These are phyloP conservation scores for Mortierella sp. DNA, from an alignment of 371 early-diverging fungal genomes.

Conservation along the genomic window DNA sequence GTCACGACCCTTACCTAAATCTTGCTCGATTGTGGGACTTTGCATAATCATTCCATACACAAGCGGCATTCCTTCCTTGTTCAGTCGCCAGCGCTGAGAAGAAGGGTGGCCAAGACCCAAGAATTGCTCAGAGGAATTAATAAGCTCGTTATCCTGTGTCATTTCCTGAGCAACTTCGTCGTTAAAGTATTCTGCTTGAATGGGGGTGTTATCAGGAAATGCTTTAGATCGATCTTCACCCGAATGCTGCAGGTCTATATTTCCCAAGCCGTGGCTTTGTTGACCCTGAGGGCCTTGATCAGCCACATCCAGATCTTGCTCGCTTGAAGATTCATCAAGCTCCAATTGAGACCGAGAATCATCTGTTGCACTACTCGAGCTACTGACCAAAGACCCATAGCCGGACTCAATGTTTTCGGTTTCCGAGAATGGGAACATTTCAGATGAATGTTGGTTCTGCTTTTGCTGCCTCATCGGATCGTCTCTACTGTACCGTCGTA, in stretches of 20 bases:
- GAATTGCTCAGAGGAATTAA: no score
- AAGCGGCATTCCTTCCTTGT: slow-evolving; percentile 12
- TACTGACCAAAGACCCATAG: neutral
- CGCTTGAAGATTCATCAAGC: neutral
- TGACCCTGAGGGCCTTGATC: neutral
- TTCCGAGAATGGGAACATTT: neutral
- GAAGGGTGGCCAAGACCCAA: neutral
- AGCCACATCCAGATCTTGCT: neutral
- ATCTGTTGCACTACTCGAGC: neutral
- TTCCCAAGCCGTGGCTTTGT: no score
- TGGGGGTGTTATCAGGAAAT: no score
- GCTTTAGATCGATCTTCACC: no score
- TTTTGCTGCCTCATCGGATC: slow-evolving; percentile 10
- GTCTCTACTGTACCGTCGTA: slow-evolving; percentile 16
- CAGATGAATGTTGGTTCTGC: neutral
- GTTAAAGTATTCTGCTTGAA: no score
- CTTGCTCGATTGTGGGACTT: neutral
- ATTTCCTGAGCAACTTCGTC: no score
- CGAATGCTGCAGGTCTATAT: no score
- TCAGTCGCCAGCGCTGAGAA: slow-evolving; percentile 23
- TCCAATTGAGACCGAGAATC: neutral
- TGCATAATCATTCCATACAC: slow-evolving; percentile 20
- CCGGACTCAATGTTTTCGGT: neutral
- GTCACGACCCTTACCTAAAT: slow-evolving; percentile 4
- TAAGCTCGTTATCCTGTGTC: neutral